Base-by-base conservation (phyloP, 1,284 basidiomycete species). In the Singerocomus rubriflavus region DNA sequence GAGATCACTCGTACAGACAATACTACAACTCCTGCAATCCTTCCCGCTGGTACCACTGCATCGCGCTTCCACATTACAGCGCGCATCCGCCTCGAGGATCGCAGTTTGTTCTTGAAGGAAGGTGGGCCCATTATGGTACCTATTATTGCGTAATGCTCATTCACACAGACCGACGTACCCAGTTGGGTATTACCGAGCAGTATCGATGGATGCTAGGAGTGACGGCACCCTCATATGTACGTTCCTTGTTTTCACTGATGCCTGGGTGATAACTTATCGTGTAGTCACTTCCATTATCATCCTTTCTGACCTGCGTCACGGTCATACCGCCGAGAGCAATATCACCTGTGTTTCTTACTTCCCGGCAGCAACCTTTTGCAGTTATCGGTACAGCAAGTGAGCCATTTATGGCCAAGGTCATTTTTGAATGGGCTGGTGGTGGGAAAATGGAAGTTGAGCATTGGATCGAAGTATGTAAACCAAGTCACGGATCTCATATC, bases 151-250 rank as follows among this genome's bases (percentile, higher is more conserved):
- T 35, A 25, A 32, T 35, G 16, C 44, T 49, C 21, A 57, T 55
- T 39, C 29, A 44, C 39, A 2, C 53, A 85, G 81, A 75, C 31
- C 70, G 72, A 42, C 79, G 79, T 26, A 50, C 58, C n/a, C 58
- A 62, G 21, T 58, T 66, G 16, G 48, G 58, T 10, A 53, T 46
- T 14, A 47, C 48, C 4, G 74, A 81, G 58, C 81, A 82, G 0
- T 83, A 88, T 63, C 79, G 79, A 54, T 90, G 87, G 88, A 83
- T 85, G 74, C 66, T 90, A 16, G 76, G 75, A 1, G 74, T 87
- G 6, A 78, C 81, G 17, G 76, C 86, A 6, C 83, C 87, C 12
- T 83, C 84, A 50, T 90, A 90, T 61, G 87, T 86, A 53, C 42
- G 83, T 72, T 39, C 6, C 49, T 40, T 41, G 33, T 21, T 25